A percentile compares a stretch with the other conserved stretches of the same genome.
Conservation (phyloP, 176 grass and related monocot genomes). For the Secale cereale region DNA sequence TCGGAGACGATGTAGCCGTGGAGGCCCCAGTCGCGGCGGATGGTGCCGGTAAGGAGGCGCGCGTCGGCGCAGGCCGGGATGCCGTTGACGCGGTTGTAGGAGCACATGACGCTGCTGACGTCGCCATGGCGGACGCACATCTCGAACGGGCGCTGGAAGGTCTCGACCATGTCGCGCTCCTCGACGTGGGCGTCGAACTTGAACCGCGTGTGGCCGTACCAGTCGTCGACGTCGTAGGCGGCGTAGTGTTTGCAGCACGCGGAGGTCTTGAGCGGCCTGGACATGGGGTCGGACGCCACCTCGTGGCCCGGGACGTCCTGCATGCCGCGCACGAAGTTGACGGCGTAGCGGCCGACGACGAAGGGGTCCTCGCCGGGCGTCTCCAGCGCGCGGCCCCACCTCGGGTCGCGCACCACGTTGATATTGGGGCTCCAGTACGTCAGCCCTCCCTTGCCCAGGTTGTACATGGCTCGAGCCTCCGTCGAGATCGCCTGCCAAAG, state of each 20-base stretch:
- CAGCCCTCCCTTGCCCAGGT: slow-evolving; percentile 46
- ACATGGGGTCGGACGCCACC: neutral
- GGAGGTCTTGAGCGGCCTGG: slow-evolving; percentile 44
- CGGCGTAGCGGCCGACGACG: slow-evolving; percentile 38
- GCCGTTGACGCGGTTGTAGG: slow-evolving; percentile 57
- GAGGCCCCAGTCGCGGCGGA: slow-evolving; percentile 45
- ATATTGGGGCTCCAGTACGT: slow-evolving; percentile 61
- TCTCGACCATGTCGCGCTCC: slow-evolving; percentile 54
- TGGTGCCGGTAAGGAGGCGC: slow-evolving; percentile 29
- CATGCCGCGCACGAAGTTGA: slow-evolving; percentile 48
- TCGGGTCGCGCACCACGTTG: slow-evolving; percentile 47
- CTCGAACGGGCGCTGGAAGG: slow-evolving; percentile 54
- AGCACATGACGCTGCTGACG: slow-evolving; percentile 55
- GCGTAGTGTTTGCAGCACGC: slow-evolving; percentile 65
- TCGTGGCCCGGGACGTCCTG: slow-evolving; percentile 17
- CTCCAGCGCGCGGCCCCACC: slow-evolving; percentile 42
- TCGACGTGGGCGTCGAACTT: slow-evolving; percentile 46
- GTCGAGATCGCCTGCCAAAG: slow-evolving; percentile 37
- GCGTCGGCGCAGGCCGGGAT: slow-evolving; percentile 46
- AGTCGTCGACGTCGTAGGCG: slow-evolving; percentile 50
- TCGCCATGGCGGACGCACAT: slow-evolving; percentile 45
- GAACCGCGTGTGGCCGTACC: slow-evolving; percentile 30
- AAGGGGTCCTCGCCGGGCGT: slow-evolving; percentile 55
- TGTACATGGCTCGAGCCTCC: slow-evolving; percentile 65
- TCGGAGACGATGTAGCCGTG: slow-evolving; percentile 66